A percentile compares a stretch with the other conserved stretches of the same genome.
Evolutionary conservation across 2,329 filamentous ascomycete species (phyloP).

Genomic region (Sarocladium kiliense): DNA sequence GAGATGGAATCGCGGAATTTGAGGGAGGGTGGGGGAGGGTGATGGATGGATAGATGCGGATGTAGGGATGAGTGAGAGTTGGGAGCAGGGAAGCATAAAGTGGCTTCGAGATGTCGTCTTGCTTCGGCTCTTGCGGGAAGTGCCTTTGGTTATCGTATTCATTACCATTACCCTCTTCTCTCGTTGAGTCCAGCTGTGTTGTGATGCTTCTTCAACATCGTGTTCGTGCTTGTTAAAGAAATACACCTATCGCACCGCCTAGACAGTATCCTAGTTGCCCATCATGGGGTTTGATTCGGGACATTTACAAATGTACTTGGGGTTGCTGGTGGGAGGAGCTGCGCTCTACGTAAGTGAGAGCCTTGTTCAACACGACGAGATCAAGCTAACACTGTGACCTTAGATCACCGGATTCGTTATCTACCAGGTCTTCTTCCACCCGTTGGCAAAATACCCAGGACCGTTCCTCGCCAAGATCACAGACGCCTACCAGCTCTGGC

Average conservation of each 20-base stretch:
- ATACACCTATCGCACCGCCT: neutral
- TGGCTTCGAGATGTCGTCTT: neutral
- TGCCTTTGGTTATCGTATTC: conserved; percentile 5
- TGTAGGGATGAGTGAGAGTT: neutral
- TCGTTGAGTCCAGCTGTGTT: neutral
- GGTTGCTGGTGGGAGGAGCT: conserved; percentile 27
- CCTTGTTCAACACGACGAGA: neutral
- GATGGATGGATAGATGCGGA: neutral
- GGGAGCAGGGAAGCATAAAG: neutral
- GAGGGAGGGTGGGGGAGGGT: neutral
- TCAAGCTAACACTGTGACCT: neutral
- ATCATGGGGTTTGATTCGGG: conserved; percentile 23
- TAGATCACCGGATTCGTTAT: conserved; percentile 38
- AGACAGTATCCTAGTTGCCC: neutral
- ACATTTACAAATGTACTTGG: conserved; percentile 36
- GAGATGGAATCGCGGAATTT: neutral
- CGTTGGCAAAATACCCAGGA: conserved; percentile 59
- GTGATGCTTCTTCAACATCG: neutral
- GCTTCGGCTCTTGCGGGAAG: neutral
- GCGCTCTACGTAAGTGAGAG: conserved; percentile 32
- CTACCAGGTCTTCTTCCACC: conserved; percentile 60
- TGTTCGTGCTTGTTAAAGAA: neutral
- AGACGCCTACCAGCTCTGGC: conserved; percentile 63
- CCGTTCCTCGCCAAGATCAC: conserved; percentile 59
- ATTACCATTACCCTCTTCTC: neutral